A percentile compares a stretch with the other conserved stretches of the same genome.
phyloP scores from a whole-genome alignment of 495 filamentous ascomycete genomes.

The Podospora fimiseda region DNA sequence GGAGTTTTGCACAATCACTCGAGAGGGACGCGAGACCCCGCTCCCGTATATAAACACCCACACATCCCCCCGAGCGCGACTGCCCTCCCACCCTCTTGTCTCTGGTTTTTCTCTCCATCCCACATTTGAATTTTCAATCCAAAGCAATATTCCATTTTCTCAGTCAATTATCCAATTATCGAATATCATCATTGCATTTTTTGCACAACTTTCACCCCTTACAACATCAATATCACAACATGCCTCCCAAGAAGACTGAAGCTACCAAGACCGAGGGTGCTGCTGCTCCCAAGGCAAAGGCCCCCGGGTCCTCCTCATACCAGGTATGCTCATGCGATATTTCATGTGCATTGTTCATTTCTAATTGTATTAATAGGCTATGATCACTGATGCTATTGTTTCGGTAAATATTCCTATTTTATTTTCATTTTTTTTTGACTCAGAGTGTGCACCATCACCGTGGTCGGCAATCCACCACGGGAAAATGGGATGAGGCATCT shows the following conservation, averaged over 20 bases:
- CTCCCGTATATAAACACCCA: constrained; percentile 43
- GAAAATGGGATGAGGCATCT: constrained; percentile 16
- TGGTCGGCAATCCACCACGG: constrained; percentile 10
- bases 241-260: constrained; percentile 61
- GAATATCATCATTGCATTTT: constrained; percentile 8
- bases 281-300: constrained; percentile 51
- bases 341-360: constrained; percentile 8
- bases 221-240: constrained; percentile 26
- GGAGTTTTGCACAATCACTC: constrained; percentile 30
- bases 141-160: too few species aligned
- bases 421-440: too few species aligned
- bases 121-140: constrained; percentile 7
- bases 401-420: constrained; percentile 58
- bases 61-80: constrained; percentile 41
- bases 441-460: too few species aligned
- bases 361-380: constrained; percentile 49
- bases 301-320: constrained; percentile 46
- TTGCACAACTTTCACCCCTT: constrained; percentile 7
- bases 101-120: constrained; percentile 25
- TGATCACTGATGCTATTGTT: constrained; percentile 63
- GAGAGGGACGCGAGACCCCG: constrained; percentile 31
- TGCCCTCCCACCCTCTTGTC: constrained; percentile 34
- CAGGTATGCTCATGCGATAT: constrained; percentile 44
- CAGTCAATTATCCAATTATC: background rate
- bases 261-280: constrained; percentile 28